Percentiles rank a stretch among this genome's conserved stretches.
Evolutionary conservation across 2,329 filamentous ascomycete genomes (phyloP).

Genomic region (Aspergillus clavatus): DNA sequence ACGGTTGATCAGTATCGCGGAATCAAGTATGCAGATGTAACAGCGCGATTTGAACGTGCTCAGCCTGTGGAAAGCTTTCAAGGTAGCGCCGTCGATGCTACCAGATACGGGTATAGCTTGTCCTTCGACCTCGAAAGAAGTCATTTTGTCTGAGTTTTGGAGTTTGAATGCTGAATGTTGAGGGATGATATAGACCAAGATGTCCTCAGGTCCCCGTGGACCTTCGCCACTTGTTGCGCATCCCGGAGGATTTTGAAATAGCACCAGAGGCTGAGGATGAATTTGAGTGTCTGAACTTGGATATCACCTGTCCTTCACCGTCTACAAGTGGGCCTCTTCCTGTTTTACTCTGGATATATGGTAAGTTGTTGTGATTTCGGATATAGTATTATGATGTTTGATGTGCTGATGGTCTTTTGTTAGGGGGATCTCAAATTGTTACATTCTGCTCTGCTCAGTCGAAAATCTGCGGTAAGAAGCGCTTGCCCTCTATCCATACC

Average conservation of each 20-base stretch:
- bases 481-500: neutral
- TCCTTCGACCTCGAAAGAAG: neutral
- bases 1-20: constrained; percentile 27
- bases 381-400: too few species aligned
- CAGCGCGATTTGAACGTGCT: constrained; percentile 29
- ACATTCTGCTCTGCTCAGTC: constrained; percentile 43
- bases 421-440: constrained; percentile 42
- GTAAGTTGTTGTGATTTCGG: constrained; percentile 14
- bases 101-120: constrained; percentile 26
- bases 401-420: neutral
- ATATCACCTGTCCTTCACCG: constrained; percentile 32
- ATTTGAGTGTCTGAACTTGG: constrained; percentile 42
- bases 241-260: constrained; percentile 33
- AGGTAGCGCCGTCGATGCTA: constrained; percentile 31
- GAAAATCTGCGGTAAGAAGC: constrained; percentile 37
- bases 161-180: constrained; percentile 1
- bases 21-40: constrained; percentile 29
- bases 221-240: constrained; percentile 41
- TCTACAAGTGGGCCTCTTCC: constrained; percentile 21
- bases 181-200: constrained; percentile 30
- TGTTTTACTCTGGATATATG: constrained; percentile 46
- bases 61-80: constrained; percentile 20
- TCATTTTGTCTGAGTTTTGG: neutral
- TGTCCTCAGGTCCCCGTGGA: constrained; percentile 43
- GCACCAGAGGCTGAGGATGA: constrained; percentile 37